Evolutionary conservation across 192 early-diverging fungal species (phyloP).

Genomic region (Coemansia sp.): DNA sequence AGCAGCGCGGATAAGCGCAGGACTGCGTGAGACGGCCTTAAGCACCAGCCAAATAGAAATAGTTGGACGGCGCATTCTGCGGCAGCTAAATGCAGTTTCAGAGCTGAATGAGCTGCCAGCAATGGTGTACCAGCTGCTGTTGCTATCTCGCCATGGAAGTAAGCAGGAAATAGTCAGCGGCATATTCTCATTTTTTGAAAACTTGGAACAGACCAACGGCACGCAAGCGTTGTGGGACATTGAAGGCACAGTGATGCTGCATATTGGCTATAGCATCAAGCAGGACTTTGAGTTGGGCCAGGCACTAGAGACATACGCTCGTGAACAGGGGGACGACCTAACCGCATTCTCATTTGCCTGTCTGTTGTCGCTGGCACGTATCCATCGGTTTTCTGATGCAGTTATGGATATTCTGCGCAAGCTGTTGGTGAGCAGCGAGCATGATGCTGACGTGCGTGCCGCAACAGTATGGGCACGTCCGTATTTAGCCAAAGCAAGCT

Average conservation of each 20-base stretch:
- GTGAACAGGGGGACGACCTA: slow-evolving; percentile 50
- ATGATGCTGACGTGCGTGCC: slow-evolving; percentile 18
- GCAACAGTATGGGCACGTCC: slow-evolving; percentile 16
- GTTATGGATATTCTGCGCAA: slow-evolving; percentile 40
- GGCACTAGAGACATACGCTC: slow-evolving; percentile 49
- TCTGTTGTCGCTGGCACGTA: slow-evolving; percentile 63
- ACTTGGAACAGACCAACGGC: slow-evolving; percentile 34
- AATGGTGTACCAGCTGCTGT: slow-evolving; percentile 65
- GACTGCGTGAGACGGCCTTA: slow-evolving; percentile 33
- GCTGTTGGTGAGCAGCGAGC: slow-evolving; percentile 19
- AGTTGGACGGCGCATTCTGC: slow-evolving; percentile 31
- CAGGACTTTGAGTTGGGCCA: slow-evolving; percentile 64
- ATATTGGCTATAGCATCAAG: slow-evolving; percentile 67
- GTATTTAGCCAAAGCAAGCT: slow-evolving; percentile 5
- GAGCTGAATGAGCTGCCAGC: slow-evolving; percentile 57
- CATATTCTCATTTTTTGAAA: slow-evolving; percentile 61
- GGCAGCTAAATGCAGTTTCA: slow-evolving; percentile 23
- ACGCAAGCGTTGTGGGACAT: slow-evolving; percentile 53
- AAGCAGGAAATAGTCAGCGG: slow-evolving; percentile 56
- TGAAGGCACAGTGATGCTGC: slow-evolving; percentile 68
- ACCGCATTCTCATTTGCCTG: slow-evolving; percentile 67
- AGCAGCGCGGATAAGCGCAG: slow-evolving; percentile 28
- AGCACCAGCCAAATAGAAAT: slow-evolving; percentile 12
- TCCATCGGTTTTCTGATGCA: slow-evolving; percentile 68
- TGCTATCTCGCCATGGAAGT: slow-evolving; percentile 60